Conservation (phyloP, 2,329 filamentous ascomycete species). For the Gnomoniopsis smithogilvyi region DNA sequence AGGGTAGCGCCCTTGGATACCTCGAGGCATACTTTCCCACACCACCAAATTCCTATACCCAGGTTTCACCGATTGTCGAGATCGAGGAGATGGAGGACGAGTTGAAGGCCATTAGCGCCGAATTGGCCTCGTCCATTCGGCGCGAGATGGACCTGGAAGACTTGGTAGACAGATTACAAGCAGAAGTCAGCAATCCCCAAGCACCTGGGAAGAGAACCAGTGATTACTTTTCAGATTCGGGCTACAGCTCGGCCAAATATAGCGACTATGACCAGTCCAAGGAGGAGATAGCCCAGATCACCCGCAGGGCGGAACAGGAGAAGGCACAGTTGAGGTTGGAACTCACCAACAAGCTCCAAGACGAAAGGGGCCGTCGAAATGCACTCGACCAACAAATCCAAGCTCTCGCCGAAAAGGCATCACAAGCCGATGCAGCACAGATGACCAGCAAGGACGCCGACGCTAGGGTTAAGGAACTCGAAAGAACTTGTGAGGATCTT, state of each 20-base stretch:
- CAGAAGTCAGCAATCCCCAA: conserved; percentile 63
- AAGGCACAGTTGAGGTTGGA: conserved; percentile 83
- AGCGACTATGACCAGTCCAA: conserved; percentile 62
- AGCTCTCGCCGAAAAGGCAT: conserved; percentile 74
- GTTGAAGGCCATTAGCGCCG: conserved; percentile 85
- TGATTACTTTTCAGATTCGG: conserved; percentile 97
- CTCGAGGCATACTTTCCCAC: conserved; percentile 51
- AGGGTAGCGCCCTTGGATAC: conserved; percentile 44
- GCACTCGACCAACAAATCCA: conserved; percentile 81
- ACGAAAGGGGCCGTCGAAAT: conserved; percentile 74
- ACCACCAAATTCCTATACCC: conserved; percentile 37
- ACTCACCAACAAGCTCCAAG: conserved; percentile 80
- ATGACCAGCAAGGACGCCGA: conserved; percentile 54
- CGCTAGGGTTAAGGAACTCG: conserved; percentile 71
- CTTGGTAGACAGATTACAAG: conserved; percentile 80
- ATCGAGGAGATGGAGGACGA: conserved; percentile 92
- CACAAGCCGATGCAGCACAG: conserved; percentile 55
- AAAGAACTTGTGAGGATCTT: conserved; percentile 76
- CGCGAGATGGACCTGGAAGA: conserved; percentile 97
- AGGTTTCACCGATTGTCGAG: conserved; percentile 40
- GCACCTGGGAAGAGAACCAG: conserved; percentile 72
- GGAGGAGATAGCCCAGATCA: conserved; percentile 77
- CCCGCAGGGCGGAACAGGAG: conserved; percentile 84
- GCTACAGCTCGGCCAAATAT: conserved; percentile 78
- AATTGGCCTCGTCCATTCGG: conserved; percentile 88